Percentiles rank a stretch among this genome's conserved stretches.
Evolutionary conservation across 164 flowering plant genomes (phyloP).

Genomic region (Aristolochia contorta): DNA sequence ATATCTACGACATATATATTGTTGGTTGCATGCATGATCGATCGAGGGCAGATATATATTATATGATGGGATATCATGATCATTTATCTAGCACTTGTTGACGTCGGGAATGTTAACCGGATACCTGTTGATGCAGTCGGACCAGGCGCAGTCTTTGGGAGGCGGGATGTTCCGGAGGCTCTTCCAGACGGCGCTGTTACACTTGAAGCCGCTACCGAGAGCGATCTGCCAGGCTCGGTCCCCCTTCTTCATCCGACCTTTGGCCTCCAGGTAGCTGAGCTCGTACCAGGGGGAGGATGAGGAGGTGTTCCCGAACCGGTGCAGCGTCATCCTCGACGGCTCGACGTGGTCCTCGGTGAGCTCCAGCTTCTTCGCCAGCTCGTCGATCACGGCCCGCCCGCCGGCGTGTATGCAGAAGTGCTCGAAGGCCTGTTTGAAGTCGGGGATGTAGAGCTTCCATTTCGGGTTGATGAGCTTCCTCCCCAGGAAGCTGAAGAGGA

Average conservation of each 20-base stretch:
- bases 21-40: no score
- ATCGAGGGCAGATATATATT: no score
- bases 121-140: constrained; percentile 14
- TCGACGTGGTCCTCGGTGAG: constrained; percentile 11
- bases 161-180: constrained; percentile 8
- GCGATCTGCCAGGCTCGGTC: constrained; percentile 17
- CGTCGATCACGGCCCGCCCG: constrained; percentile 16
- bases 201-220: constrained; percentile 16
- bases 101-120: constrained; percentile 13
- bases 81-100: constrained; percentile 3
- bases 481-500: constrained; percentile 9
- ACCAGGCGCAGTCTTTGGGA: constrained; percentile 7
- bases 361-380: constrained; percentile 15
- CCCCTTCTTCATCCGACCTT: constrained; percentile 15
- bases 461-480: constrained; percentile 13
- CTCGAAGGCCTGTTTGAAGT: constrained; percentile 18
- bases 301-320: constrained; percentile 16
- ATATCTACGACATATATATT: no score
- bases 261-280: constrained; percentile 11
- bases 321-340: constrained; percentile 16
- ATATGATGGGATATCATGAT: no score
- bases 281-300: constrained; percentile 15
- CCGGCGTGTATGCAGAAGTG: constrained; percentile 20
- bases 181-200: constrained; percentile 17
- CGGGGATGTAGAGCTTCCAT: constrained; percentile 17